Evolutionary conservation across 2,329 filamentous ascomycete genomes (phyloP), one percentile per base, ranked within the genome.

Genomic region (Shiraia bambusicola): DNA sequence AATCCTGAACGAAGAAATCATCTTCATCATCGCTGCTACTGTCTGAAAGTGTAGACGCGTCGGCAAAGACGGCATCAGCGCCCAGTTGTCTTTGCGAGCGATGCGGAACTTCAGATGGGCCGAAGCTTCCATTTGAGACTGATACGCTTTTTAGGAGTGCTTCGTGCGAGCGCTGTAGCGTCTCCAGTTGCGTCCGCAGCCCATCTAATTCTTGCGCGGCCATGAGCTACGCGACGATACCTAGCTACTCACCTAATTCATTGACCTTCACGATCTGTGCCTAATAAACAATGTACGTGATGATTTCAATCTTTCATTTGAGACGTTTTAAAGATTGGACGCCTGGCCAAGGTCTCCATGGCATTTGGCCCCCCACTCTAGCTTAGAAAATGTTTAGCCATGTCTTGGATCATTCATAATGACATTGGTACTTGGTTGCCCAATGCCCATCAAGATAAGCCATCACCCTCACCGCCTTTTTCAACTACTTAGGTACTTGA

Each of bases 1-100:
- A 59, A 12, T 58, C 56, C 46, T 72, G 71, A 4, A 73, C 66
- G 32, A 65, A 67, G 42, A 54, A 66, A 6, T 64, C 63, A 31
- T 66, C 62, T 37, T 69, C 65, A 7, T 64, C 63, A 9, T 66
- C 61, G 44, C 59, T 65, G 35, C 55, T 66, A 41, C 63, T 59
- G 28, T 64, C 63, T 17, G 65, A 67, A 13, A 67, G 38, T 7
- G 65, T 65, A 16, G 65, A 67, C 16, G 57, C 55, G 33, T 67
- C 61, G 28, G 59, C 61, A 50, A 64, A 66, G 11, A 57, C 54
- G 16, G 58, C 48, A 45, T 60, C 54, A n/a, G 34, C 28, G 17
- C 60, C 51, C 17, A 53, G 52, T 31, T 53, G 52, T 11, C 54
- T 61, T 5, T 50, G 37, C 31, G 50, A 45, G 48, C 59, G 58